phyloP scores from a whole-genome alignment of 352 stramenopile genomes.

The Pythium rishiriense region DNA sequence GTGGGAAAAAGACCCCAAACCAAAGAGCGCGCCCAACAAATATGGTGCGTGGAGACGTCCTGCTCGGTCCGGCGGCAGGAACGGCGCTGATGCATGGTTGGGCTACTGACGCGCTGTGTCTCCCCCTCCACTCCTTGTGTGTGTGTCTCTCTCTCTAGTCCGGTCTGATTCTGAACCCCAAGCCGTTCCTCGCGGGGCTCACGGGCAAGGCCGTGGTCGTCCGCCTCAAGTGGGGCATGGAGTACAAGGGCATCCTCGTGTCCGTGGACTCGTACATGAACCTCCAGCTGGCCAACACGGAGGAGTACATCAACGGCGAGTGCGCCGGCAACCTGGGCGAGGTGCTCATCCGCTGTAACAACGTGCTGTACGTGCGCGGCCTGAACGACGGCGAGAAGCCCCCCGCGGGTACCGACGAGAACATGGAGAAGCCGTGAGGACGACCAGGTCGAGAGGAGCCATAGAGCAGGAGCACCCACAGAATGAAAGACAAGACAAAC shows the following conservation, averaged over 20 bases:
- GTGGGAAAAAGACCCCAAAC: conserved; percentile 2
- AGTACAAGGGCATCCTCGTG: conserved; percentile 96
- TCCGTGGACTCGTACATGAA: conserved; percentile 99
- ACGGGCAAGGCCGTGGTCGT: conserved; percentile 96
- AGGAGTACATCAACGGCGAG: conserved; percentile 98
- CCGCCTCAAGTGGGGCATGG: conserved; percentile 99
- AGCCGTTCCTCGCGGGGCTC: conserved; percentile 94
- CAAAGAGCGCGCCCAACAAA: neutral
- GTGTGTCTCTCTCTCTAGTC: conserved; percentile 66
- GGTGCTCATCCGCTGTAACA: conserved; percentile 99
- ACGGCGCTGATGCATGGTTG: neutral
- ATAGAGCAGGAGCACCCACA: neutral
- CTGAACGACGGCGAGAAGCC: conserved; percentile 78
- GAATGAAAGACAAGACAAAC: neutral
- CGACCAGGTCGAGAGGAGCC: neutral
- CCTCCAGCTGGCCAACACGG: conserved; percentile 95
- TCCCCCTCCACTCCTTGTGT: conserved; percentile 11
- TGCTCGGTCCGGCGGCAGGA: neutral
- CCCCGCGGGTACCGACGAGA: conserved; percentile 35
- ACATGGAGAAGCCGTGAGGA: conserved; percentile 39
- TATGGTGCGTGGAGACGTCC: neutral
- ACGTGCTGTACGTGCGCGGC: conserved; percentile 97
- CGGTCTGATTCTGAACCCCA: conserved; percentile 93
- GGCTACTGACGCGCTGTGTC: too few relatives aligned
- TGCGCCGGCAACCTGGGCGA: conserved; percentile 97